Evolutionary conservation across 306 rosid genomes (phyloP).

Genomic region (Cucurbita moschata): DNA sequence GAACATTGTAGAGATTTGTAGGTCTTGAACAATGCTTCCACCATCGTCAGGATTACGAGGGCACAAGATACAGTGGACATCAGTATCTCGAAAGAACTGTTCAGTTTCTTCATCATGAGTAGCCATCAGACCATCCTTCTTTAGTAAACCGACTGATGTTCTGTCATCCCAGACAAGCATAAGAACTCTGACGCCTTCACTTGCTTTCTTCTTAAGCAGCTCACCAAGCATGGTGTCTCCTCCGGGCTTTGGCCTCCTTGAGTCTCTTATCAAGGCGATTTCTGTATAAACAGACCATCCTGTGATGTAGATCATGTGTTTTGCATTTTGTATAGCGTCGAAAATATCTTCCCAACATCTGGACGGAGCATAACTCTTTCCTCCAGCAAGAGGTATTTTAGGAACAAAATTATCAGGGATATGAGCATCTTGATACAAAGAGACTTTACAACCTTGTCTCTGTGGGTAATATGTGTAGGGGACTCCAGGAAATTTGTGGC

Average conservation of each 20-base stretch:
- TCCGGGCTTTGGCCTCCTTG: constrained; percentile 57
- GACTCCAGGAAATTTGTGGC: constrained; percentile 61
- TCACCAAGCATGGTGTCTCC: constrained; percentile 48
- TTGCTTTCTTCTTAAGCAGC: constrained; percentile 50
- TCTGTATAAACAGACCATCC: constrained; percentile 82
- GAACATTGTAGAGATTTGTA: constrained; percentile 54
- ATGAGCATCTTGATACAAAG: constrained; percentile 69
- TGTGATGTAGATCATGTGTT: constrained; percentile 49
- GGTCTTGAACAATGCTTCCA: constrained; percentile 50
- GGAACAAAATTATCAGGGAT: constrained; percentile 55
- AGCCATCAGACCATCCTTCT: constrained; percentile 67
- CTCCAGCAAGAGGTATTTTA: constrained; percentile 48
- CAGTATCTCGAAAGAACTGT: constrained; percentile 26
- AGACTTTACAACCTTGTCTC: constrained; percentile 48
- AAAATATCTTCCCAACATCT: constrained; percentile 73
- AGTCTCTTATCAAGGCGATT: constrained; percentile 51
- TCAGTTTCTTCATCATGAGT: constrained; percentile 63
- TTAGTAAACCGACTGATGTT: constrained; percentile 48
- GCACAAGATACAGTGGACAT: constrained; percentile 56
- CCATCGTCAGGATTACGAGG: constrained; percentile 74
- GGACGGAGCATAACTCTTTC: constrained; percentile 33
- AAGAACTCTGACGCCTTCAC: constrained; percentile 54
- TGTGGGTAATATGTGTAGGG: constrained; percentile 55
- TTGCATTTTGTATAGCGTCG: constrained; percentile 54
- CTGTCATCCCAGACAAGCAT: constrained; percentile 82